Conservation (phyloP, 176 grass and related monocot species). For the Triticum dicoccoides region DNA sequence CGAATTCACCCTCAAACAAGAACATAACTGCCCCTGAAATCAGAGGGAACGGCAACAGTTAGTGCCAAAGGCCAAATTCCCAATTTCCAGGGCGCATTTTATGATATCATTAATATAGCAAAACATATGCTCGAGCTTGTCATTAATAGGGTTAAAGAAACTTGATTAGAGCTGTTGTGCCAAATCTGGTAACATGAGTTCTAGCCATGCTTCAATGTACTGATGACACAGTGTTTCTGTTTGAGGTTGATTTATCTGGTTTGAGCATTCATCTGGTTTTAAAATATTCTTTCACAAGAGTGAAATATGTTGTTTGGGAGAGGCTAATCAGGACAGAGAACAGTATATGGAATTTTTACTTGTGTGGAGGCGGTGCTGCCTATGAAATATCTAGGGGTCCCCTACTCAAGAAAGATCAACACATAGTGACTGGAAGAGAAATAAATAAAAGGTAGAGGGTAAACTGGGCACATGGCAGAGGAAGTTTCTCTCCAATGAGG, state of each 20-base stretch:
- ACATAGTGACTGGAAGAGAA: too few species aligned
- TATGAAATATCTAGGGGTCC: too few species aligned
- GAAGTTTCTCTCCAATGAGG: too few species aligned
- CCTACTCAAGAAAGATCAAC: too few species aligned
- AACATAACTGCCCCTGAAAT: conserved; percentile 80
- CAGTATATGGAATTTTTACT: background rate
- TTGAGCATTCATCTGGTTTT: background rate
- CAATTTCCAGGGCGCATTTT: background rate
- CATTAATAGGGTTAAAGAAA: background rate
- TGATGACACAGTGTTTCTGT: background rate
- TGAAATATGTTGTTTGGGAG: background rate
- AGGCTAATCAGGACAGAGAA: background rate
- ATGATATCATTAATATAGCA: background rate
- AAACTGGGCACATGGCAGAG: too few species aligned
- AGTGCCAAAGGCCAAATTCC: background rate
- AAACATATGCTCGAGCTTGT: background rate
- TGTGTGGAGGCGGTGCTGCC: too few species aligned
- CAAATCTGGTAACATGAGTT: background rate
- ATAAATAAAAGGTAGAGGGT: too few species aligned
- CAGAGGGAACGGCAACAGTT: background rate
- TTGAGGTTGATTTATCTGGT: background rate
- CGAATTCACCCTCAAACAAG: conserved; percentile 85
- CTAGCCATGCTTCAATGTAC: background rate
- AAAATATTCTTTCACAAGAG: background rate
- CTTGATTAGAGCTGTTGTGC: background rate